Conservation (phyloP, 345 rosid genomes). For the Eucalyptus pumila region DNA sequence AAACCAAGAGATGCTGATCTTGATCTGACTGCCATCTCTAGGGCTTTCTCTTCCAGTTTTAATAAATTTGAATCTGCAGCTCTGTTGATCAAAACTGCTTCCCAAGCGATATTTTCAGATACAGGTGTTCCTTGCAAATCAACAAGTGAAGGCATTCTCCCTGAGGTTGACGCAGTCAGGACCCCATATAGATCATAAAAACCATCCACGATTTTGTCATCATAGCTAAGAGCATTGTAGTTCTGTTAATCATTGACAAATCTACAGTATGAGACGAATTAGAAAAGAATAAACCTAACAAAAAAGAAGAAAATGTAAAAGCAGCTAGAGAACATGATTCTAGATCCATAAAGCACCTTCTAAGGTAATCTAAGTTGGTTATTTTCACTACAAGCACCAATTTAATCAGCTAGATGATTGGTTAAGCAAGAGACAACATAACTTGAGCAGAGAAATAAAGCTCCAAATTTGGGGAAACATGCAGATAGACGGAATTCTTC, state of each 20-base stretch:
- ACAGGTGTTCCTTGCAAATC: slow-evolving; percentile 77
- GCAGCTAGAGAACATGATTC: neutral
- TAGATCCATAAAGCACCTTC: neutral
- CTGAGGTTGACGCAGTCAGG: slow-evolving; percentile 32
- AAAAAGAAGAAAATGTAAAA: slow-evolving; percentile 5
- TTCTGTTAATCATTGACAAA: slow-evolving; percentile 56
- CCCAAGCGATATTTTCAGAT: slow-evolving; percentile 56
- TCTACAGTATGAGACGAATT: slow-evolving; percentile 49
- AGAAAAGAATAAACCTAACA: slow-evolving; percentile 25
- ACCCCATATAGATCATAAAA: slow-evolving; percentile 83
- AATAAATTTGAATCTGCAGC: slow-evolving; percentile 62
- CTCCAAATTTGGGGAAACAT: neutral
- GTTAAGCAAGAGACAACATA: neutral
- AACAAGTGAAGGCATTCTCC: slow-evolving; percentile 74
- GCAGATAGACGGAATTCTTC: neutral
- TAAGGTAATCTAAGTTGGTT: neutral
- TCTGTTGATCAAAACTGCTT: slow-evolving; percentile 82
- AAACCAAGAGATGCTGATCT: slow-evolving; percentile 35
- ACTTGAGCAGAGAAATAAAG: neutral
- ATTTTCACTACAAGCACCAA: neutral
- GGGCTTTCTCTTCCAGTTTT: slow-evolving; percentile 70
- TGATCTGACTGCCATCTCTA: slow-evolving; percentile 46
- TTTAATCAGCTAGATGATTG: neutral
- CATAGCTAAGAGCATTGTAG: slow-evolving; percentile 87
- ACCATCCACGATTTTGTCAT: slow-evolving; percentile 96